These are phyloP conservation scores for Clathrospora elynae DNA, from an alignment of 2,329 filamentous ascomycete genomes.

Conservation along the genomic window DNA sequence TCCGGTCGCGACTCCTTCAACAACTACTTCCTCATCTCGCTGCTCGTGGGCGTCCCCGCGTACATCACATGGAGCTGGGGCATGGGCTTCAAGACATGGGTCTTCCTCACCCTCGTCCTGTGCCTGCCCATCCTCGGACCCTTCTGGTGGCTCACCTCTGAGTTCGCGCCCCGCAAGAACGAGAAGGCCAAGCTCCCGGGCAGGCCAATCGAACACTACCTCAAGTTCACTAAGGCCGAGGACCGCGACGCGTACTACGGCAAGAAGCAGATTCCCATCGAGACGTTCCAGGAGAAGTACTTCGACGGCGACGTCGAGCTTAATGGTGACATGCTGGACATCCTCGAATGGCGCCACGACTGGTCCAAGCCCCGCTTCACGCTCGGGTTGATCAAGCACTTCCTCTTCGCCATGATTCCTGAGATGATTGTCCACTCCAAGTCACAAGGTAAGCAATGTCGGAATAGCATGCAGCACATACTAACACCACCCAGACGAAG, in stretches of 20 bases:
- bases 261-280: slow-evolving; percentile 81
- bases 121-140: slow-evolving; percentile 76
- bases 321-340: slow-evolving; percentile 88
- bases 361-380: slow-evolving; percentile 97
- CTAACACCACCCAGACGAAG: slow-evolving; percentile 70
- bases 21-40: slow-evolving; percentile 73
- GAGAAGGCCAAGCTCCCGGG: slow-evolving; percentile 89
- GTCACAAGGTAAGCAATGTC: slow-evolving; percentile 69
- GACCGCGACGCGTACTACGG: slow-evolving; percentile 72
- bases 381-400: slow-evolving; percentile 80
- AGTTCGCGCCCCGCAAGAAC: slow-evolving; percentile 84
- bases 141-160: slow-evolving; percentile 82
- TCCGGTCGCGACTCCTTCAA: slow-evolving; percentile 85
- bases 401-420: slow-evolving; percentile 84
- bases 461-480: not conserved
- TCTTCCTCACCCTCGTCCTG: slow-evolving; percentile 83
- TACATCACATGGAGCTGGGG: slow-evolving; percentile 83
- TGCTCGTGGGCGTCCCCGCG: slow-evolving; percentile 73
- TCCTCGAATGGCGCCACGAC: slow-evolving; percentile 92
- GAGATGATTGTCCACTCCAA: slow-evolving; percentile 92
- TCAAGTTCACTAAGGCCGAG: slow-evolving; percentile 72
- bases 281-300: slow-evolving; percentile 98
- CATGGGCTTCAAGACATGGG: slow-evolving; percentile 82
- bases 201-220: slow-evolving; percentile 87
- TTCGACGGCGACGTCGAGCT: slow-evolving; percentile 94